Conservation (phyloP, 2,329 filamentous ascomycete species). For the Tympanopsis confertula region DNA sequence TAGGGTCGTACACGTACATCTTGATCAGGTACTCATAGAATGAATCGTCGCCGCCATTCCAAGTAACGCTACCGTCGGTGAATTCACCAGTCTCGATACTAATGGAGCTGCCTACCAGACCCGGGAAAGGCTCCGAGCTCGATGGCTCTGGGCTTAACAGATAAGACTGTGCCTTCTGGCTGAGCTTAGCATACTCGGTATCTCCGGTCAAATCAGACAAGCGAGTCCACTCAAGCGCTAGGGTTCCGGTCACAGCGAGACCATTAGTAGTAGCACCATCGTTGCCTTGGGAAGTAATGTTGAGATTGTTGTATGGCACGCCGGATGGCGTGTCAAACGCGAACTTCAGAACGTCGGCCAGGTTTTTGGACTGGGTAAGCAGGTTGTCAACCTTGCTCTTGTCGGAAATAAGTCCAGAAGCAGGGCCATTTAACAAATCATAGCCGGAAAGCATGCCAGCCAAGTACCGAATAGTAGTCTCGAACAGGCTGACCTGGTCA, state of each 20-base stretch:
- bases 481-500: constrained; percentile 46
- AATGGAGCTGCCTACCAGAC: constrained; percentile 44
- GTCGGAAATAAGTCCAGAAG: constrained; percentile 23
- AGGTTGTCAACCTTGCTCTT: constrained; percentile 30
- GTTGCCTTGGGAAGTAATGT: constrained; percentile 28
- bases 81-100: constrained; percentile 43
- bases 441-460: constrained; percentile 55
- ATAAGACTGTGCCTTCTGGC: constrained; percentile 44
- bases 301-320: constrained; percentile 45
- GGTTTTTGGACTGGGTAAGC: constrained; percentile 38
- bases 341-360: constrained; percentile 49
- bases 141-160: constrained; percentile 41
- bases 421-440: constrained; percentile 45
- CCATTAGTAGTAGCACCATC: constrained; percentile 38
- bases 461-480: constrained; percentile 60
- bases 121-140: constrained; percentile 44
- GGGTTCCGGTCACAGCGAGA: constrained; percentile 46
- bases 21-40: constrained; percentile 63
- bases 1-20: constrained; percentile 53
- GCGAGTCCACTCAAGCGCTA: constrained; percentile 55
- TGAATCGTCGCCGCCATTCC: constrained; percentile 49
- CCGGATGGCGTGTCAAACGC: constrained; percentile 52
- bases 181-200: constrained; percentile 38
- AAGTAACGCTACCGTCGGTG: constrained; percentile 41
- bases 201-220: constrained; percentile 50